Base-by-base conservation (phyloP, 768 basidiomycete species). In the Boletus sensibilis region DNA sequence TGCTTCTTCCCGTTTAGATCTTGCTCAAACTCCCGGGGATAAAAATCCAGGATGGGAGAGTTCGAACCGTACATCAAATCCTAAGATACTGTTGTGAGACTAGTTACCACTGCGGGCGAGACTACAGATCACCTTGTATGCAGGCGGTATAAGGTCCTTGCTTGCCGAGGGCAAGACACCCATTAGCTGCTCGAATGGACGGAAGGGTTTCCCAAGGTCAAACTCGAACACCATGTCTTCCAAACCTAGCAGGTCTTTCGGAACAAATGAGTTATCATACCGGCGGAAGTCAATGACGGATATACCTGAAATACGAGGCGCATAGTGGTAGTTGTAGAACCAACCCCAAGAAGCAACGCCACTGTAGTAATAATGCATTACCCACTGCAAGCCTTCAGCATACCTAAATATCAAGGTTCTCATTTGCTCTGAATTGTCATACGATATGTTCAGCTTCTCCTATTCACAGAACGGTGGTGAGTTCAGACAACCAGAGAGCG, bases 271-370 rank as follows among this genome's bases (percentile, higher is more conserved):
- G 56, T 48, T 27, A 35, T 49, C 55, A 13, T 37, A 25, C 13
- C 9, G 5, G 25, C 4, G 42, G 10, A 34, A 27, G 23, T 34
- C 35, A 10, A 42, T 34, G 37, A 20, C 16, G 7, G 16, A 68
- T 80, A 51, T 64, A 95, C 96, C 96, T 20, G 94, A 93, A 53
- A 98, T 98, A 29, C 94, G 85, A 21, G 97, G 97, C 0, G 97
- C 90, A 70, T 95, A 99, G 69, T 99, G 96, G 70, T 98, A 98
- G 71, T 95, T 78, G 74, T 98, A 98, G 77, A 96, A 99, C 97
- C 97, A 98, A 21, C 92, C 83, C 97, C 97, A 99, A 16, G 93
- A 95, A 6, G 94, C 90, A 18, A 98, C 94, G 6, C 97, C 97
- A 59, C 90, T 85, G 71, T 98, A 98, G 71, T 99, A 99, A 72